Conservation (phyloP, 2,329 filamentous ascomycete species). For the Paraphaeosphaeria sporulosa region DNA sequence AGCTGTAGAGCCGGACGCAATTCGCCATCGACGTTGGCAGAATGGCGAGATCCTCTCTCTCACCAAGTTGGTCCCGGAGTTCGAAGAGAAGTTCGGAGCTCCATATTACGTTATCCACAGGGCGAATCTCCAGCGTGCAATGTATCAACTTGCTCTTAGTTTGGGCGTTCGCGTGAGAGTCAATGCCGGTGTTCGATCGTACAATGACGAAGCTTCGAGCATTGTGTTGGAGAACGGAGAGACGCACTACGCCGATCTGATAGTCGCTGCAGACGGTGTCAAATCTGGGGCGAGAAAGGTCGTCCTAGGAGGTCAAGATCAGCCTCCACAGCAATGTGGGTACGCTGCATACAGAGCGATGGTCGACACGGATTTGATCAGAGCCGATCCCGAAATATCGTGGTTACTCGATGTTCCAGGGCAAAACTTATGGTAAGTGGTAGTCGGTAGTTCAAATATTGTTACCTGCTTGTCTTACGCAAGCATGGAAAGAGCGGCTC, state of each 20-base stretch:
- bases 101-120: constrained; percentile 33
- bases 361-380: constrained; percentile 56
- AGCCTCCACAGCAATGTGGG: constrained; percentile 43
- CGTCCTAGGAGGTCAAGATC: constrained; percentile 1
- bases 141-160: constrained; percentile 24
- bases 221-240: constrained; percentile 49
- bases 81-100: constrained; percentile 43
- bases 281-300: constrained; percentile 16
- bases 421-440: constrained; percentile 29
- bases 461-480: background rate
- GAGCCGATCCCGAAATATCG: constrained; percentile 38
- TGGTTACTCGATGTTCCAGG: constrained; percentile 29
- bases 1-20: constrained; percentile 49
- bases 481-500: background rate
- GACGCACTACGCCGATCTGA: constrained; percentile 43
- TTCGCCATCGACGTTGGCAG: constrained; percentile 61
- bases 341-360: constrained; percentile 69
- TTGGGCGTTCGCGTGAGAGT: constrained; percentile 25
- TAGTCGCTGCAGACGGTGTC: constrained; percentile 42
- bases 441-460: background rate
- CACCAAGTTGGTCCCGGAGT: constrained; percentile 61
- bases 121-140: constrained; percentile 27
- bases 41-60: constrained; percentile 55
- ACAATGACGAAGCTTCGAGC: constrained; percentile 14
- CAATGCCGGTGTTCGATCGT: constrained; percentile 19